Evolutionary conservation across 345 rosid genomes (phyloP), one percentile per base, ranked within the genome.

Genomic region (Erodium maritimum): DNA sequence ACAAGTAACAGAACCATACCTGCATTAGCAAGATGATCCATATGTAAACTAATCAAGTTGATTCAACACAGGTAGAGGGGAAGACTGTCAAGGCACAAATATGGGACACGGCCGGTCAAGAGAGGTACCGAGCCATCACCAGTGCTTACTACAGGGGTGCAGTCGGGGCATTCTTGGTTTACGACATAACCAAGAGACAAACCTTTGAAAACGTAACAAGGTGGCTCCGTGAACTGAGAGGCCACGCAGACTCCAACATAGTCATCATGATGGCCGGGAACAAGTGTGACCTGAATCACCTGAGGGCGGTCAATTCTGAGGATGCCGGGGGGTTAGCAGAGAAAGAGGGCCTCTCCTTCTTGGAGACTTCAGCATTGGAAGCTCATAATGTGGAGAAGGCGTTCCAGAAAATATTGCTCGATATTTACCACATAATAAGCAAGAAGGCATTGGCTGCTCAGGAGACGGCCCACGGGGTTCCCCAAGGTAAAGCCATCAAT

Each of bases 61-160:
- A 3, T 21, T 22, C 21, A 33, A 63, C 55, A 21, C 74, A 84
- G 90, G 80, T 84, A 45, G 90, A 84, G 56, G 86, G 86, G 55
- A 84, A 84, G 70, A 79, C 86, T 16, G 82, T 81, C 0, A 84
- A 84, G 77, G 86, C 90, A 56, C 90, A 84, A 52, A 84, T 84
- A 71, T 84, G 86, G 90, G 90, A 84, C 61, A 84, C 86, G 0
- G 90, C 86, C 0, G 90, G 90, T 14, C 86, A 84, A 54, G 90
- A 84, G 67, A 64, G 86, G 73, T 84, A 84, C 62, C 71, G 90
- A 9, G 86, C 90, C 23, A 81, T 84, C 63, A 84, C 90, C 48
- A 84, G 86, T 50, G 90, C 90, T 4, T 84, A 84, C 75, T 84
- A 84, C 61, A 71, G 90, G 34, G 90, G 90, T 3, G 84, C 86